Evolutionary conservation across 176 grass and related monocot genomes (phyloP).

Genomic region (Eleusine indica): DNA sequence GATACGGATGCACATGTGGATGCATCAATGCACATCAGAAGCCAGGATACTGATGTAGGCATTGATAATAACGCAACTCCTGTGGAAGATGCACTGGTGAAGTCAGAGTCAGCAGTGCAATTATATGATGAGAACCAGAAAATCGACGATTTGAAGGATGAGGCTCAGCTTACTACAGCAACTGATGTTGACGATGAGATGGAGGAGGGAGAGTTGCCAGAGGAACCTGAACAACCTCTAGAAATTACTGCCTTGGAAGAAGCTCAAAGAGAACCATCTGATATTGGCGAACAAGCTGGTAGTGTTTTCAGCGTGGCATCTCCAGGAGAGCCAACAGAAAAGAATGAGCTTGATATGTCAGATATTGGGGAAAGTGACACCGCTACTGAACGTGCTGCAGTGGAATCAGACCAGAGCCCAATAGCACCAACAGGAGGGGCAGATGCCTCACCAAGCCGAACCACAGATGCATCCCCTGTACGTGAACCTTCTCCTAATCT

Average conservation of each 20-base stretch:
- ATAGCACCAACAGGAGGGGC: slow-evolving; percentile 37
- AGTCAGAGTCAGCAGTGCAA: slow-evolving; percentile 43
- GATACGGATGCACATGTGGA: slow-evolving; percentile 54
- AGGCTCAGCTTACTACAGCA: slow-evolving; percentile 44
- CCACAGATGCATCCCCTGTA: slow-evolving; percentile 37
- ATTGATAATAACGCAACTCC: slow-evolving; percentile 44
- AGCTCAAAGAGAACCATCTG: slow-evolving; percentile 38
- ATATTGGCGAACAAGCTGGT: slow-evolving; percentile 46
- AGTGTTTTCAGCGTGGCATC: slow-evolving; percentile 42
- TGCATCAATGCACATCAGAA: slow-evolving; percentile 36
- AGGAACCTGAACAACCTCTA: slow-evolving; percentile 68
- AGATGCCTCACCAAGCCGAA: slow-evolving; percentile 53
- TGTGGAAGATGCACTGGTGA: slow-evolving; percentile 47
- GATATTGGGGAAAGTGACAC: slow-evolving; percentile 55
- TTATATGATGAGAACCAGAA: slow-evolving; percentile 53
- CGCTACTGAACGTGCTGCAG: slow-evolving; percentile 39
- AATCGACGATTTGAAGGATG: slow-evolving; percentile 55
- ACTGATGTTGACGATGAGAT: slow-evolving; percentile 72
- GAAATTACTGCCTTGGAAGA: slow-evolving; percentile 47
- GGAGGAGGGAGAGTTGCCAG: slow-evolving; percentile 82
- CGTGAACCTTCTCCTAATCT: slow-evolving; percentile 57
- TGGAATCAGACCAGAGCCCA: slow-evolving; percentile 54
- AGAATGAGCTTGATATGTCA: slow-evolving; percentile 45
- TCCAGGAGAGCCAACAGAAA: slow-evolving; percentile 42
- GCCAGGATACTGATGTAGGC: slow-evolving; percentile 56